Conservation (phyloP, 495 filamentous ascomycete genomes). For the Melanomma pulvis-pyrius region DNA sequence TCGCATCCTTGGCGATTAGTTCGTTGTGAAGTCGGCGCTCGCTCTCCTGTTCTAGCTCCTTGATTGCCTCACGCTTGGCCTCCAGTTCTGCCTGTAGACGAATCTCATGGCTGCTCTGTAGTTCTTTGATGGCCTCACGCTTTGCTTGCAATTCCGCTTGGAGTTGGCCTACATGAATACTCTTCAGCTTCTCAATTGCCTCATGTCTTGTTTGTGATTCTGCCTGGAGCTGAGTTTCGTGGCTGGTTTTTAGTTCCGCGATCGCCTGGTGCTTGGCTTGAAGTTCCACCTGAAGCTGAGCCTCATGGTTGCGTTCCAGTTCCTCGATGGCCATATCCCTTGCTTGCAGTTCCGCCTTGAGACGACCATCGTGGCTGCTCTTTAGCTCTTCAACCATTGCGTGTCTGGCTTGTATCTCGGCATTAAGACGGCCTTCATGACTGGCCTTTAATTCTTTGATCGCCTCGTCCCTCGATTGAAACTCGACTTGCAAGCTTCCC, state of each 20-base stretch:
- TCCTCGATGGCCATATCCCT: neutral
- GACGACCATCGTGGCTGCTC: neutral
- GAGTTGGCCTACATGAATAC: conserved; percentile 43
- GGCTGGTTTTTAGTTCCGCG: neutral
- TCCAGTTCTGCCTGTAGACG: neutral
- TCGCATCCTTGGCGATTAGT: neutral
- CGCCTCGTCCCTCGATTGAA: neutral
- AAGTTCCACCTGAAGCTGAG: neutral
- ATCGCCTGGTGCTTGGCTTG: neutral
- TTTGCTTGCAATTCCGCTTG: conserved; percentile 43
- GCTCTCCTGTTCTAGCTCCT: neutral
- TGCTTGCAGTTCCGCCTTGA: neutral
- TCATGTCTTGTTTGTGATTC: neutral
- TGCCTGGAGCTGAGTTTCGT: neutral
- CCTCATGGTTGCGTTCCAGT: neutral
- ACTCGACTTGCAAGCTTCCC: conserved; percentile 10
- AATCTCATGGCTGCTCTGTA: conserved; percentile 8
- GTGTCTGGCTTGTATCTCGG: conserved; percentile 2
- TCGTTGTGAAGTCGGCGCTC: neutral
- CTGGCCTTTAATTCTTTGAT: neutral
- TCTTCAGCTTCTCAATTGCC: conserved; percentile 12
- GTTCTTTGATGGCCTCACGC: conserved; percentile 16
- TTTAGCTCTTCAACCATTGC: neutral
- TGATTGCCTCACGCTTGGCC: neutral
- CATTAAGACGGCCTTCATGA: neutral